phyloP scores from a whole-genome alignment of 352 stramenopile species.

The Blastocystis sp. region DNA sequence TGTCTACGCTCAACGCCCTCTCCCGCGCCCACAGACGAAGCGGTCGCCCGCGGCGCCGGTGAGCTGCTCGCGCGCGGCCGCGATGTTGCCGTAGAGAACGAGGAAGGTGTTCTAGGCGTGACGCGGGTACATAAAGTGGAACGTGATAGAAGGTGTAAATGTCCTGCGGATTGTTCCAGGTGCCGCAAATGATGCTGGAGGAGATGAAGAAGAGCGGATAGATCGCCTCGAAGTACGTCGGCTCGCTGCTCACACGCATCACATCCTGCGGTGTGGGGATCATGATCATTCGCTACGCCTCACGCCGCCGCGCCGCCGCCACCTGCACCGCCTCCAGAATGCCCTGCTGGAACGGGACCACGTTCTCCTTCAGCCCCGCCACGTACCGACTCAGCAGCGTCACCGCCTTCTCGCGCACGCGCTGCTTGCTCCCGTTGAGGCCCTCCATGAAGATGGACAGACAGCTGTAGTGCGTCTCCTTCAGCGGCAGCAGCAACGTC shows the following conservation, averaged over 20 bases:
- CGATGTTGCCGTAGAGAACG: slow-evolving; percentile 3
- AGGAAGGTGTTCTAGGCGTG: slow-evolving; percentile 10
- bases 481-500: background rate
- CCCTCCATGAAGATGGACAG: slow-evolving; percentile 47
- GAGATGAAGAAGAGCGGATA: slow-evolving; percentile 63
- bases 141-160: slow-evolving; percentile 56
- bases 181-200: slow-evolving; percentile 36
- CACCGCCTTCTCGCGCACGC: slow-evolving; percentile 21
- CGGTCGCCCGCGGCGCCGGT: background rate
- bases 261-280: slow-evolving; percentile 28
- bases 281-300: slow-evolving; percentile 13
- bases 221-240: slow-evolving; percentile 22
- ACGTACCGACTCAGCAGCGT: slow-evolving; percentile 15
- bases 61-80: slow-evolving; percentile 5
- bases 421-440: background rate
- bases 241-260: background rate
- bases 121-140: background rate
- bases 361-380: background rate
- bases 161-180: slow-evolving; percentile 11
- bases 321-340: slow-evolving; percentile 52
- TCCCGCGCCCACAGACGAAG: background rate
- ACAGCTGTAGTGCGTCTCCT: background rate
- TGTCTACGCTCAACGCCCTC: background rate
- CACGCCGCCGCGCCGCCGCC: background rate
- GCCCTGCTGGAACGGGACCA: slow-evolving; percentile 55